Conservation (phyloP, 768 basidiomycete species). For the Glaciozyma martinii region DNA sequence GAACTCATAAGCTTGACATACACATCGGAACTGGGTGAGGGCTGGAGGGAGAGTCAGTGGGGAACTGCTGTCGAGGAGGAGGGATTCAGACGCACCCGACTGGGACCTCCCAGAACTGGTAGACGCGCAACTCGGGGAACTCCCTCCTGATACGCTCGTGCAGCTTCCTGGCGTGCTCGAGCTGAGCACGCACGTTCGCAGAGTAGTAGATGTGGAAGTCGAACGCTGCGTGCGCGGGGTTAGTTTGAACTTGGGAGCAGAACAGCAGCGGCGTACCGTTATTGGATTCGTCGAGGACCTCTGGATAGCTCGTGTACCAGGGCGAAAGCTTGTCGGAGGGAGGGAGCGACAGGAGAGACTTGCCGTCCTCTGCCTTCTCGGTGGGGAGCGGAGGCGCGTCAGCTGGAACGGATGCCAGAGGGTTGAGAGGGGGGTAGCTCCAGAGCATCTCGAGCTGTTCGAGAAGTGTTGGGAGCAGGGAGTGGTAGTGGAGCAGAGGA, state of each 20-base stretch:
- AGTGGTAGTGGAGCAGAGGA: no score
- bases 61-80: not conserved
- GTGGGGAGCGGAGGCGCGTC: not conserved
- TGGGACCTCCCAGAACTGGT: conserved; percentile 22
- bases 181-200: conserved; percentile 5
- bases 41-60: not conserved
- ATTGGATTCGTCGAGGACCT: conserved; percentile 16
- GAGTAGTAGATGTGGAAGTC: conserved; percentile 13
- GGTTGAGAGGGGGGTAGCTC: not conserved
- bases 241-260: not conserved
- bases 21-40: conserved; percentile 28
- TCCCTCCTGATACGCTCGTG: conserved; percentile 25
- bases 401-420: not conserved
- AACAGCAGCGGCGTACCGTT: conserved; percentile 20
- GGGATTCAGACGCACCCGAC: conserved; percentile 12
- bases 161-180: conserved; percentile 19
- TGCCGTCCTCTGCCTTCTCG: conserved; percentile 13
- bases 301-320: conserved; percentile 18
- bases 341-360: conserved; percentile 13
- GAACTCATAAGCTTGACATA: not conserved
- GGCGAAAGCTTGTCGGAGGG: not conserved
- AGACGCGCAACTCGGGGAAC: conserved; percentile 31
- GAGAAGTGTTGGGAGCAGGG: no score
- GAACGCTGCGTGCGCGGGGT: not conserved
- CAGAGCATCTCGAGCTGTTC: not conserved